Conservation (phyloP, 305 asterid genomes). For the Fraxinus latifolia region DNA sequence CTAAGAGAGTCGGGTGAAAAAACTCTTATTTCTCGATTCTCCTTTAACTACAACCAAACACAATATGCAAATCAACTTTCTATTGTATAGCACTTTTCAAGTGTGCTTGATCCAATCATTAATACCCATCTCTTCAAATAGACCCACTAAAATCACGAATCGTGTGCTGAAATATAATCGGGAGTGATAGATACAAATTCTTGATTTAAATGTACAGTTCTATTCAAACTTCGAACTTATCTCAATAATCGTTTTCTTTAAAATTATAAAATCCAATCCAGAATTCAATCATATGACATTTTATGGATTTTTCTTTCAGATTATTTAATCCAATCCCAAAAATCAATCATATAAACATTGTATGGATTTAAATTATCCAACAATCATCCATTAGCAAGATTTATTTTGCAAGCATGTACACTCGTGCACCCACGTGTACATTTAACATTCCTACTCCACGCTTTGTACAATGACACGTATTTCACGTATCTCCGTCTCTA, state of each 20-base stretch:
- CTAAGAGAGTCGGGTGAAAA: neutral
- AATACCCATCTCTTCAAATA: neutral
- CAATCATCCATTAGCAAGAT: neutral
- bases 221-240: neutral
- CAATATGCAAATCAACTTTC: neutral
- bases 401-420: neutral
- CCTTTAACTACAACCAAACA: neutral
- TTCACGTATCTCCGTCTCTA: constrained; percentile 32
- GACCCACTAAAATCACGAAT: neutral
- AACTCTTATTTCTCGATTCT: neutral
- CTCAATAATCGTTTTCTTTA: neutral
- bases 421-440: constrained; percentile 3
- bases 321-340: neutral
- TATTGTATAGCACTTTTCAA: neutral
- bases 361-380: neutral
- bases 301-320: neutral
- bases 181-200: neutral
- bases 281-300: neutral
- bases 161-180: neutral
- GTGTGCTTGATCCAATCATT: neutral
- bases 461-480: constrained; percentile 35
- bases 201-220: neutral
- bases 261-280: neutral
- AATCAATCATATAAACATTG: neutral
- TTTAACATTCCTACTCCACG: constrained; percentile 29